Conservation (phyloP, 1,139 yeast species). For the Zygosaccharomyces sapae region DNA sequence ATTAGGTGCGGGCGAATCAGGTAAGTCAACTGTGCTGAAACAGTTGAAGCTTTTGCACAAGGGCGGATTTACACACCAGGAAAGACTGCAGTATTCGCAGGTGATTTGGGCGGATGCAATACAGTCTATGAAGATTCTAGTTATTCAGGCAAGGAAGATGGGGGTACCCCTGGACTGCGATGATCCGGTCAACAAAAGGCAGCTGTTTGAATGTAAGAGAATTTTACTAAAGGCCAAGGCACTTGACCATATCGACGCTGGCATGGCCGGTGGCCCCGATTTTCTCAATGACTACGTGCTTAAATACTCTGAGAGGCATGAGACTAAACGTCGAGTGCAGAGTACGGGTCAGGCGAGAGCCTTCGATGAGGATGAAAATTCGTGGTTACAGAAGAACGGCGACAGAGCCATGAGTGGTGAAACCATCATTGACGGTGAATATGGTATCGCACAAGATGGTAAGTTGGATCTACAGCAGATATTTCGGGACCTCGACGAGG, state of each 20-base stretch:
- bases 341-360: constrained; percentile 56
- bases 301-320: constrained; percentile 55
- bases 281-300: constrained; percentile 62
- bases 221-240: constrained; percentile 54
- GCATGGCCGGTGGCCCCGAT: constrained; percentile 63
- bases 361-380: constrained; percentile 40
- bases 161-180: constrained; percentile 63
- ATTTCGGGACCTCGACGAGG: constrained; percentile 33
- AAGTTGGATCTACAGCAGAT: constrained; percentile 31
- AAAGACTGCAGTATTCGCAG: constrained; percentile 74
- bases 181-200: constrained; percentile 40
- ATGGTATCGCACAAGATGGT: constrained; percentile 6
- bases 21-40: constrained; percentile 92
- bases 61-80: constrained; percentile 77
- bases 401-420: constrained; percentile 6
- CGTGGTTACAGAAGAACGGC: constrained; percentile 2
- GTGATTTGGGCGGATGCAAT: constrained; percentile 95
- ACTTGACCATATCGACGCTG: constrained; percentile 57
- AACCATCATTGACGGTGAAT: neutral
- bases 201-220: constrained; percentile 46
- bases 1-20: constrained; percentile 94
- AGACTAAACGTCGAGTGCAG: constrained; percentile 45
- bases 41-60: constrained; percentile 85
- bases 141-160: constrained; percentile 64
- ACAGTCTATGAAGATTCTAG: constrained; percentile 79